phyloP scores from a whole-genome alignment of 2,329 filamentous ascomycete species.

The Phoma sp. region DNA sequence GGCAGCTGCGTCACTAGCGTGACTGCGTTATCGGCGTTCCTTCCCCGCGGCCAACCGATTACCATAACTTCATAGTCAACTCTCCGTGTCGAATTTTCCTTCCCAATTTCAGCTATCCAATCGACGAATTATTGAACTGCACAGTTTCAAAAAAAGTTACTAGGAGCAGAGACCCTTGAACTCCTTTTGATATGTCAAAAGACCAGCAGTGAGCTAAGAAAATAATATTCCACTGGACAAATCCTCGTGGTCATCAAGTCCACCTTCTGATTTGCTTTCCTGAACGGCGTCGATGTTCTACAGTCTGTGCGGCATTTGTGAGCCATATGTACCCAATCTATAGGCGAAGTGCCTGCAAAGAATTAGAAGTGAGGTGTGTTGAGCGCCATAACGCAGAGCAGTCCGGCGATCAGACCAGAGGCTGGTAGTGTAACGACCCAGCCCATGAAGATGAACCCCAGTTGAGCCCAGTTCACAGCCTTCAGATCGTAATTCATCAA shows the following conservation, averaged over 20 bases:
- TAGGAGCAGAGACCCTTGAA: too few relatives aligned
- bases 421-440: slow-evolving; percentile 53
- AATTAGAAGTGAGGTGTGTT: slow-evolving; percentile 49
- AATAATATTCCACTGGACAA: too few relatives aligned
- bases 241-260: too few relatives aligned
- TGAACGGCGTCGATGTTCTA: neutral
- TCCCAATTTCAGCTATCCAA: too few relatives aligned
- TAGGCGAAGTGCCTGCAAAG: neutral
- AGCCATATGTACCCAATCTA: neutral
- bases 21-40: slow-evolving; percentile 16
- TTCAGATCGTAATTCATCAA: slow-evolving; percentile 42
- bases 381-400: slow-evolving; percentile 50
- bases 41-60: neutral
- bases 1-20: slow-evolving; percentile 12
- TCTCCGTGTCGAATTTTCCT: too few relatives aligned
- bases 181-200: too few relatives aligned
- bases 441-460: slow-evolving; percentile 50
- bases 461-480: slow-evolving; percentile 52
- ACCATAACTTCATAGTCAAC: too few relatives aligned
- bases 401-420: slow-evolving; percentile 49
- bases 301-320: neutral
- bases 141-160: too few relatives aligned
- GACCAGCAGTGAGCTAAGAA: too few relatives aligned
- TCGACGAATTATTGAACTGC: too few relatives aligned
- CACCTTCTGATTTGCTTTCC: too few relatives aligned